These are phyloP conservation scores for Wickerhamiella spandovensis DNA, from an alignment of 805 yeast genomes.

Conservation along the genomic window DNA sequence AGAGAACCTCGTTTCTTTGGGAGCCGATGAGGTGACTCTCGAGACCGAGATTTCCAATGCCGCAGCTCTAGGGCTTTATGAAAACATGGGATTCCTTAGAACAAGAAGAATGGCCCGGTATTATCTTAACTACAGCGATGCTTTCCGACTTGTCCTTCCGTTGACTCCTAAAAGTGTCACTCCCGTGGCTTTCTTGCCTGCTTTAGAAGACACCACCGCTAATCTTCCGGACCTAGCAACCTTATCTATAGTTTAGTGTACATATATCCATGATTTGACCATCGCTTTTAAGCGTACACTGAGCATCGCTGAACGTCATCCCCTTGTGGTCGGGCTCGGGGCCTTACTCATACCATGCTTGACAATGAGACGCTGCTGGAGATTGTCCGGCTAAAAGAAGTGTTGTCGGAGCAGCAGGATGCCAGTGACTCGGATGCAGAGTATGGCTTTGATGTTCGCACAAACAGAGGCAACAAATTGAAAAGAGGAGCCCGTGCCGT, in stretches of 20 bases:
- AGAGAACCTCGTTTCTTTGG: constrained; percentile 44
- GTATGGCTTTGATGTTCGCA: constrained; percentile 22
- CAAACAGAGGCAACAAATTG: constrained; percentile 48
- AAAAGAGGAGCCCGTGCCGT: constrained; percentile 36
- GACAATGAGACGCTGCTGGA: constrained; percentile 3
- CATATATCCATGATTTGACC: not conserved
- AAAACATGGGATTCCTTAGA: constrained; percentile 61
- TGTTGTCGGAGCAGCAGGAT: constrained; percentile 21
- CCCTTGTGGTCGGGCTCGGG: too few species aligned
- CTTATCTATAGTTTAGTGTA: not conserved
- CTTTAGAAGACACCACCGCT: not conserved
- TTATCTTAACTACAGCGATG: constrained; percentile 87
- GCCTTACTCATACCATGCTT: not conserved
- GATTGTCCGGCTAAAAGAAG: constrained; percentile 22
- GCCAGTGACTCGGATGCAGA: constrained; percentile 23
- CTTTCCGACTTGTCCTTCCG: constrained; percentile 75
- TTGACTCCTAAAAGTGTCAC: constrained; percentile 43
- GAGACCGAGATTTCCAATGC: constrained; percentile 80
- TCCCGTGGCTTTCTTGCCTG: constrained; percentile 18
- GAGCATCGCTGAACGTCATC: too few species aligned
- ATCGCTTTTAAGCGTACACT: too few species aligned
- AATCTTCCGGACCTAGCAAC: not conserved
- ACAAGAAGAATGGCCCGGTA: constrained; percentile 70
- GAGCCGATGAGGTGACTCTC: constrained; percentile 80
- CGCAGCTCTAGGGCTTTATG: constrained; percentile 58